Base-by-base conservation (phyloP, 768 basidiomycete genomes). In the Auricularia heimuer region DNA sequence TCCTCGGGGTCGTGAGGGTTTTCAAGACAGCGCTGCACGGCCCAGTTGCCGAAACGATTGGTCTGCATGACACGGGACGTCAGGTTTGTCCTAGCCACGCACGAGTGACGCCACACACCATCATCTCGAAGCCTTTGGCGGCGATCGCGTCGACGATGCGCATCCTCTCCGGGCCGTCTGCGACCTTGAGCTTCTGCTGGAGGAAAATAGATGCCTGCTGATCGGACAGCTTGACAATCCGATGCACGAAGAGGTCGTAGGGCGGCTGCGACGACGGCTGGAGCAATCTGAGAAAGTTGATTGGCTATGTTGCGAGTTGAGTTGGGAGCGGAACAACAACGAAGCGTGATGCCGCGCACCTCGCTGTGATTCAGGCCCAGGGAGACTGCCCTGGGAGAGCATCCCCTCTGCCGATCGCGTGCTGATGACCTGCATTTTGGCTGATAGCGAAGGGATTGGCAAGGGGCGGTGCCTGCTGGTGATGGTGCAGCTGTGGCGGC, bases 121-220 rank as follows among this genome's bases (percentile, higher is more conserved):
- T 94, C 92, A 93, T 93, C 73, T 94, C 92, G 67, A 89, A 90
- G 1, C 92, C 91, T 12, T 86, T 83, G 47, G 85, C 81, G 66
- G 90, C 91, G 65, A 93, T 93, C 60, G 92, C 92, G 70, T 92
- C 90, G 16, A 94, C 87, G 56, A 94, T 93, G 74, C 90, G 92
- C 4, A 81, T 82, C 2, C 92, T 80, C 72, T 93, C 91, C 62
- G 86, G 83, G 21, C 80, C 68, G 68, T 92, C 89, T 3, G 92
- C 91, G 18, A 92, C 89, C 73, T 94, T 94, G 70, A 94, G 81
- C 71, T 94, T 94, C 72, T 94, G 92, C 71, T 93, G 91, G 47
- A 94, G 79, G 71, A 94, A 94, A 63, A 93, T 93, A 14, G 90
- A 92, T 12, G 92, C 92, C 70, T 94, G 92, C 71, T 94, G 92